Evolutionary conservation across 768 basidiomycete species (phyloP).

Genomic region (Pulveroboletus ravenelii): DNA sequence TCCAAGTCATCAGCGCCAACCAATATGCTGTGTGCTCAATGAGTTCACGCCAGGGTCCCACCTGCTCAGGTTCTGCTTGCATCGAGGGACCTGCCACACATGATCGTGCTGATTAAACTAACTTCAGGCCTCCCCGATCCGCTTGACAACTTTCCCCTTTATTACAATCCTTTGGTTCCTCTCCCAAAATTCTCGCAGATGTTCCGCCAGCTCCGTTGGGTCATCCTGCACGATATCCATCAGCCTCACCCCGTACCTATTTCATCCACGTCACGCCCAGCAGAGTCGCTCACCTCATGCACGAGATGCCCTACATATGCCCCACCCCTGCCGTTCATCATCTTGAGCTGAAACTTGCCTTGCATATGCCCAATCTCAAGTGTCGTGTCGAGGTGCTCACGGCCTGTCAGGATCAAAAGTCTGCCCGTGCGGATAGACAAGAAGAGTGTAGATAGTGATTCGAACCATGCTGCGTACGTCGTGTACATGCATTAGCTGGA

Average conservation of each 20-base stretch:
- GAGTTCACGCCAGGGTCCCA: no score
- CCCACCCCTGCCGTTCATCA: slow-evolving; percentile 53
- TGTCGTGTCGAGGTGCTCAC: slow-evolving; percentile 87
- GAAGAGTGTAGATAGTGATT: slow-evolving; percentile 74
- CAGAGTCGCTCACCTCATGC: slow-evolving; percentile 65
- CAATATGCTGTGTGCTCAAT: no score
- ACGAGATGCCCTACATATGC: slow-evolving; percentile 79
- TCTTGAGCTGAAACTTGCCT: slow-evolving; percentile 91
- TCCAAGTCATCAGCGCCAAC: no score
- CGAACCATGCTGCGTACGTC: slow-evolving; percentile 81
- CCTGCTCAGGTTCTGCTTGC: no score
- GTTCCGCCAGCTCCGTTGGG: slow-evolving; percentile 72
- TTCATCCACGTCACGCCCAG: background rate
- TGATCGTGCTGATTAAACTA: background rate
- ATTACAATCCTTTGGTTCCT: slow-evolving; percentile 75
- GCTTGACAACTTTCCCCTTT: slow-evolving; percentile 45
- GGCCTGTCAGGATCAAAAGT: slow-evolving; percentile 85
- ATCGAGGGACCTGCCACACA: no score
- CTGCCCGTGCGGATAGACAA: slow-evolving; percentile 74
- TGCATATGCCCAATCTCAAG: slow-evolving; percentile 98
- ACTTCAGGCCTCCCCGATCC: slow-evolving; percentile 45
- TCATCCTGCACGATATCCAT: slow-evolving; percentile 58
- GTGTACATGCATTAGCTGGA: background rate
- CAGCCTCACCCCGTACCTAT: background rate
- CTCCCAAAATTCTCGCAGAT: slow-evolving; percentile 86